phyloP scores from a whole-genome alignment of 2,329 filamentous ascomycete genomes.

The Pezicula radicicola region DNA sequence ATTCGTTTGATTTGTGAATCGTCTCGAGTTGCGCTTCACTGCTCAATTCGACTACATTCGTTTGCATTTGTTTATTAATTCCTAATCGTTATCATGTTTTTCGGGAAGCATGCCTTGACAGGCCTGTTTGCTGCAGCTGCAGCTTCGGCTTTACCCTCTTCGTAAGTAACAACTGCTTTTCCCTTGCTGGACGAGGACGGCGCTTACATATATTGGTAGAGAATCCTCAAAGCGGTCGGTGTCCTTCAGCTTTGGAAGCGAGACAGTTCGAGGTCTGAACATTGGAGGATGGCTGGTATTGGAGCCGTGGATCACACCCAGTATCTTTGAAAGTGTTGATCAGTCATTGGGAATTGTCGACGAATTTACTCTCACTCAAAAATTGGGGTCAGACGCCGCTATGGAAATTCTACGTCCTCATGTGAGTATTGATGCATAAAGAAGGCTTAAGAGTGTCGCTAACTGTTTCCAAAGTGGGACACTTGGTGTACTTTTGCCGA shows the following conservation, averaged over 20 bases:
- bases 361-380: slow-evolving; percentile 33
- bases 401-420: slow-evolving; percentile 49
- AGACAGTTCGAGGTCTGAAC: slow-evolving; percentile 41
- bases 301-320: slow-evolving; percentile 53
- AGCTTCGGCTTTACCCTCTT: slow-evolving; percentile 7
- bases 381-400: slow-evolving; percentile 43
- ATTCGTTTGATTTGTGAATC: background rate
- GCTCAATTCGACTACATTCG: background rate
- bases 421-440: slow-evolving; percentile 30
- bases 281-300: slow-evolving; percentile 34
- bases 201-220: background rate
- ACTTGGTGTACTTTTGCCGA: slow-evolving; percentile 35
- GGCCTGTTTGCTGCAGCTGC: slow-evolving; percentile 10
- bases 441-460: background rate
- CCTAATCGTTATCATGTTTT: slow-evolving; percentile 14
- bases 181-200: background rate
- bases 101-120: slow-evolving; percentile 9
- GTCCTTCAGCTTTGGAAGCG: slow-evolving; percentile 44
- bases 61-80: background rate
- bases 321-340: slow-evolving; percentile 41
- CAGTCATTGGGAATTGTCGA: slow-evolving; percentile 29
- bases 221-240: slow-evolving; percentile 24
- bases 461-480: slow-evolving; percentile 22
- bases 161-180: background rate
- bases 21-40: background rate